Conservation (phyloP, 1,284 basidiomycete species). For the Omphalotus olearius region DNA sequence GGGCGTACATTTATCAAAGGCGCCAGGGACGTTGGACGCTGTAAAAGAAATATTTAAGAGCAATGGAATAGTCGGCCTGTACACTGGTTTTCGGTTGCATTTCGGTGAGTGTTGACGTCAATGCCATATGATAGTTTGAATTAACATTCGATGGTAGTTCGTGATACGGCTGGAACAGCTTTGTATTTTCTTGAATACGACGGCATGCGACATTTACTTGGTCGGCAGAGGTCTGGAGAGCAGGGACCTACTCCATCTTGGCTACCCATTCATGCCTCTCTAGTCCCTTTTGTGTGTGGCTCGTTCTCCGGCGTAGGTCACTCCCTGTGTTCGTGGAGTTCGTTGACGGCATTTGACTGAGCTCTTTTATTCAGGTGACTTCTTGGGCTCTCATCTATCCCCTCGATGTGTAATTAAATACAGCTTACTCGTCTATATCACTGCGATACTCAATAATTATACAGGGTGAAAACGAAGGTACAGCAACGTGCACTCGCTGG, state of each 20-base stretch:
- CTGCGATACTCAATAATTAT: constrained; percentile 8
- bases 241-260: constrained; percentile 73
- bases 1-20: constrained; percentile 60
- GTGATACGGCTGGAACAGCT: constrained; percentile 79
- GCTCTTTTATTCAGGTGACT: constrained; percentile 36
- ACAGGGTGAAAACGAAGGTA: constrained; percentile 88
- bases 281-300: constrained; percentile 84
- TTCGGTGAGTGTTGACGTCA: constrained; percentile 49
- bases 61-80: constrained; percentile 71
- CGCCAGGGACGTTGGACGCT: constrained; percentile 72
- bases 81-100: constrained; percentile 82
- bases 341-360: background rate
- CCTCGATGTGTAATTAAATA: constrained; percentile 65
- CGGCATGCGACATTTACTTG: constrained; percentile 73
- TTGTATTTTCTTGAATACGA: constrained; percentile 90
- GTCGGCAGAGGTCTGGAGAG: constrained; percentile 65
- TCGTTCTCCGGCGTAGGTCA: constrained; percentile 68
- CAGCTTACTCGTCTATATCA: background rate
- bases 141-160: constrained; percentile 41
- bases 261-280: constrained; percentile 70
- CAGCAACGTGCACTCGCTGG: constrained; percentile 86
- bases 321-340: constrained; percentile 2
- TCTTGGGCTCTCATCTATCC: constrained; percentile 86
- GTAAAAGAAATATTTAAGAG: constrained; percentile 64
- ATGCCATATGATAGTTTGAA: constrained; percentile 8